These are phyloP conservation scores for Clarireedia homoeocarpa DNA, from an alignment of 2,329 filamentous ascomycete species.

Conservation along the genomic window DNA sequence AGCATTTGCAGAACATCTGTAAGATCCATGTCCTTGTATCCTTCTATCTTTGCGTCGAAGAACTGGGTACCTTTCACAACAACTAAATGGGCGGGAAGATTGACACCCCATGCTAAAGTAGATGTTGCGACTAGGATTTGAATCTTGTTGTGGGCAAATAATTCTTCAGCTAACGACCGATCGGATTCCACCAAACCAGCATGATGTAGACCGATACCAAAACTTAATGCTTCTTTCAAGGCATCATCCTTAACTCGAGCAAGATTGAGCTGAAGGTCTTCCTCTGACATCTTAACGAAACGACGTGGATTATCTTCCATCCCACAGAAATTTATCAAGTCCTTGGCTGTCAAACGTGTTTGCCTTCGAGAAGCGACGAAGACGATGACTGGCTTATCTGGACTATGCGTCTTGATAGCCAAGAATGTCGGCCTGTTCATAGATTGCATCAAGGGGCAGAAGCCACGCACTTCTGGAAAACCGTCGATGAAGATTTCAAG, in stretches of 20 bases:
- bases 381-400: slow-evolving; percentile 94
- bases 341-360: slow-evolving; percentile 89
- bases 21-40: slow-evolving; percentile 97
- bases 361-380: slow-evolving; percentile 95
- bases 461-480: slow-evolving; percentile 89
- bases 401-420: slow-evolving; percentile 93
- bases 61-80: slow-evolving; percentile 98
- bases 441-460: slow-evolving; percentile 96
- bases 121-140: slow-evolving; percentile 86
- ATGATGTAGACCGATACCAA: slow-evolving; percentile 95
- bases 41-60: slow-evolving; percentile 96
- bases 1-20: slow-evolving; percentile 98
- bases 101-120: slow-evolving; percentile 96
- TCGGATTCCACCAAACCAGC: slow-evolving; percentile 94
- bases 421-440: slow-evolving; percentile 98
- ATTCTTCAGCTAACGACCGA: slow-evolving; percentile 81
- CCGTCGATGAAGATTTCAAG: slow-evolving; percentile 96
- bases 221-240: slow-evolving; percentile 86
- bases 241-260: slow-evolving; percentile 87
- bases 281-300: slow-evolving; percentile 90
- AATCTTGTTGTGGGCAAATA: slow-evolving; percentile 97
- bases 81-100: slow-evolving; percentile 90
- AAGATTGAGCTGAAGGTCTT: slow-evolving; percentile 85
- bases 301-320: slow-evolving; percentile 97
- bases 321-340: slow-evolving; percentile 93